These are phyloP conservation scores for Entoloma clypeatum DNA, from an alignment of 1,284 basidiomycete species.

Conservation along the genomic window DNA sequence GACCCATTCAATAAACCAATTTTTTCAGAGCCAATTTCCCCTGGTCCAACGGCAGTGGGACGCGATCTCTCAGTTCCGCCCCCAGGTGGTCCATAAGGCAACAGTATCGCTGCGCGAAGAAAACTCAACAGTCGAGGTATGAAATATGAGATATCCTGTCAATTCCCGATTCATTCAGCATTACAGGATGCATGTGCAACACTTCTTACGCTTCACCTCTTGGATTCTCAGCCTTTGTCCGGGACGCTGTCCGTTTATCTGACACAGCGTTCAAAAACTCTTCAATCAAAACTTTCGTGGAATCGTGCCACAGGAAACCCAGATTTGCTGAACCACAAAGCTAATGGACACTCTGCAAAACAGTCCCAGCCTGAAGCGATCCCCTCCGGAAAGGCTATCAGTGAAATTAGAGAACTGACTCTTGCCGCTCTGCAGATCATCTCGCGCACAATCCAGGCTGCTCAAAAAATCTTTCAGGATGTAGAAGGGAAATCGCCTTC, in stretches of 20 bases:
- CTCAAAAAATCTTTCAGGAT: conserved; percentile 51
- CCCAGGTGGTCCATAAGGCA: conserved; percentile 81
- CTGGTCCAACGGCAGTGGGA: conserved; percentile 90
- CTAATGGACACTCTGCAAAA: conserved; percentile 35
- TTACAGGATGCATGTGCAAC: conserved; percentile 68
- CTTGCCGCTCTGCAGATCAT: conserved; percentile 51
- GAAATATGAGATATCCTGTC: conserved; percentile 14
- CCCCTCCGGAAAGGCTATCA: conserved; percentile 29
- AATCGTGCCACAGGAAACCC: conserved; percentile 16
- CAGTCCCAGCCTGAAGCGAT: conserved; percentile 20
- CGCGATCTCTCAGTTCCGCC: conserved; percentile 73
- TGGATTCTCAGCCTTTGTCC: conserved; percentile 74
- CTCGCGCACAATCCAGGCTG: conserved; percentile 49
- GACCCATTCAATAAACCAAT: conserved; percentile 2
- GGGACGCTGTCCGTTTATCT: conserved; percentile 72
- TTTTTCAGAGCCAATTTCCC: conserved; percentile 68
- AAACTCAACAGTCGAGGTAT: conserved; percentile 46
- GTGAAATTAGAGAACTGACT: conserved; percentile 50
- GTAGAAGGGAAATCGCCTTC: conserved; percentile 32
- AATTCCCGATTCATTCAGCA: conserved; percentile 13
- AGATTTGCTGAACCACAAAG: conserved; percentile 26
- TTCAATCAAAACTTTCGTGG: conserved; percentile 48
- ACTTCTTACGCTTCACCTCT: conserved; percentile 75
- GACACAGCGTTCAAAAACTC: conserved; percentile 64
- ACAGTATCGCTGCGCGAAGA: conserved; percentile 68